A percentile compares a stretch with the other conserved stretches of the same genome.
These are phyloP conservation scores for Neurospora tetraspora DNA, from an alignment of 495 filamentous ascomycete species.

Conservation along the genomic window DNA sequence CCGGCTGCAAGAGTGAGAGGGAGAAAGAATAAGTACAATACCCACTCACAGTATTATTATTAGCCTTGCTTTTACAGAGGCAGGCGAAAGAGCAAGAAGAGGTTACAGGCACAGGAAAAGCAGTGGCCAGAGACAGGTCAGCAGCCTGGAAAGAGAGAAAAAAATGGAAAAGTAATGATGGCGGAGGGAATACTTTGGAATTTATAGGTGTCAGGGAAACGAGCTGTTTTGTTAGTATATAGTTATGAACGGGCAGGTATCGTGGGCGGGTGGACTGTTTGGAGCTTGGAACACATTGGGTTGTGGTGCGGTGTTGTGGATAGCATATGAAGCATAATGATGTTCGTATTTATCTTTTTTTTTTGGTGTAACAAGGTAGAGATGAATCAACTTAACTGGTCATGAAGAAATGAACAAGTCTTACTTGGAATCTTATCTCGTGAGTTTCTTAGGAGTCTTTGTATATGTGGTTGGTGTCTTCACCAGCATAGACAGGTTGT, in stretches of 20 bases:
- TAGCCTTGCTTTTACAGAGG: background rate
- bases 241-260: background rate
- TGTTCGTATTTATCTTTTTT: background rate
- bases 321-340: background rate
- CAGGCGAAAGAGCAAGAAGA: background rate
- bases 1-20: background rate
- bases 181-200: background rate
- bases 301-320: background rate
- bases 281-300: background rate
- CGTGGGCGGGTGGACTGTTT: background rate
- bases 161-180: background rate
- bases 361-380: background rate
- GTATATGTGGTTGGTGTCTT: background rate
- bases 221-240: background rate
- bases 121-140: background rate
- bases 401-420: background rate
- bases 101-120: background rate
- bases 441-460: background rate
- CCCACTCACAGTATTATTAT: background rate
- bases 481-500: too few species aligned
- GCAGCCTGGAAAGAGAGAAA: background rate
- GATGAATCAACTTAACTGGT: background rate
- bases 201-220: background rate
- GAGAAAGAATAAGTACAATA: background rate
- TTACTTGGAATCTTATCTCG: background rate